Evolutionary conservation across 2,329 filamentous ascomycete species (phyloP).

Genomic region (Scedosporium boydii): DNA sequence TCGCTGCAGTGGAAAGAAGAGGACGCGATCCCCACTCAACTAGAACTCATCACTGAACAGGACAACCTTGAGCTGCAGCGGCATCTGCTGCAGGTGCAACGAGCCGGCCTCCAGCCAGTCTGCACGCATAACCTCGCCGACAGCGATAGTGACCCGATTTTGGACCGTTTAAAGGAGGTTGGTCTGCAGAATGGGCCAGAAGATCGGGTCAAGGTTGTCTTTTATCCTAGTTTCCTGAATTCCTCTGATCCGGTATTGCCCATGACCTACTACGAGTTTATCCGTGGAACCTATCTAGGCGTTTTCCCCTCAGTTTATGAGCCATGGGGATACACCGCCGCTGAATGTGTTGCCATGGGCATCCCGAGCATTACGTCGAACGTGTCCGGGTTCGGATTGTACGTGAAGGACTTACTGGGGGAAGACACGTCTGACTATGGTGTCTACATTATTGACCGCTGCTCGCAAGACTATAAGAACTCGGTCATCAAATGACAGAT

Average conservation of each 20-base stretch:
- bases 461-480: slow-evolving; percentile 92
- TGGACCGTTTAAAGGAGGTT: slow-evolving; percentile 92
- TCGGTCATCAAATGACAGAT: slow-evolving; percentile 78
- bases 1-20: slow-evolving; percentile 94
- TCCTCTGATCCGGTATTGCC: slow-evolving; percentile 91
- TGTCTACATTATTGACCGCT: slow-evolving; percentile 96
- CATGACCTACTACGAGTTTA: slow-evolving; percentile 96
- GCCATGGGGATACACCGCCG: slow-evolving; percentile 97
- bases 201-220: slow-evolving; percentile 94
- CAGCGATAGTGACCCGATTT: slow-evolving; percentile 82
- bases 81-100: slow-evolving; percentile 93
- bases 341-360: slow-evolving; percentile 98
- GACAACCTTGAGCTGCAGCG: slow-evolving; percentile 89
- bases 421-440: slow-evolving; percentile 87
- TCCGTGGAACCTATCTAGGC: slow-evolving; percentile 90
- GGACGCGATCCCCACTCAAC: slow-evolving; percentile 87
- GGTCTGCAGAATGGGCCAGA: slow-evolving; percentile 94
- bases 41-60: slow-evolving; percentile 84
- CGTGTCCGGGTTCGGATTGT: slow-evolving; percentile 93
- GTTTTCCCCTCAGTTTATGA: slow-evolving; percentile 98
- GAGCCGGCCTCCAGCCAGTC: slow-evolving; percentile 80
- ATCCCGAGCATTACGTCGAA: slow-evolving; percentile 98
- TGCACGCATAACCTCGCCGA: slow-evolving; percentile 99
- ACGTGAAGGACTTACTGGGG: slow-evolving; percentile 98
- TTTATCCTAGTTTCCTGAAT: slow-evolving; percentile 96